Conservation (phyloP, 108 stramenopile genomes). For the Skeletonema marinoi region DNA sequence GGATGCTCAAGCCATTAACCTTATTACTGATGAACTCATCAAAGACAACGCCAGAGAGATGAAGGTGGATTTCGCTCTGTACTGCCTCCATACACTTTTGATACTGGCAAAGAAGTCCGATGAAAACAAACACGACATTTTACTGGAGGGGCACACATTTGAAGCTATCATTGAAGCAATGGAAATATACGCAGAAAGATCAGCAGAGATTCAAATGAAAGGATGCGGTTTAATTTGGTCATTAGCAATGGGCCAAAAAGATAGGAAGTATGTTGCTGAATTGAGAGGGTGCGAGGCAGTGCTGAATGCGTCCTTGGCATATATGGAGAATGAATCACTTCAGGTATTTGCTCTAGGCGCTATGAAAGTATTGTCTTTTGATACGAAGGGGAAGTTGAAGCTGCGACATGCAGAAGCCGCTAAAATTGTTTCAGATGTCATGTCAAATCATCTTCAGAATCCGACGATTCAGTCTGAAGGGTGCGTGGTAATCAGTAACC, state of each 20-base stretch:
- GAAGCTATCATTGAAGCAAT: slow-evolving; percentile 54
- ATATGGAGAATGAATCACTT: slow-evolving; percentile 15
- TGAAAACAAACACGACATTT: slow-evolving; percentile 27
- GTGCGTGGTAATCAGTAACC: slow-evolving; percentile 38
- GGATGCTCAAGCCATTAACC: slow-evolving; percentile 28
- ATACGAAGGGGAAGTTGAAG: slow-evolving; percentile 22
- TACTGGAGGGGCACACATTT: slow-evolving; percentile 27
- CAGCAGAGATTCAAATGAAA: slow-evolving; percentile 25
- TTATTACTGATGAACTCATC: slow-evolving; percentile 28
- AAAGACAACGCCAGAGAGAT: slow-evolving; percentile 15
- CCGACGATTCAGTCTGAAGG: slow-evolving; percentile 41
- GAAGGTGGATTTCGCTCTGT: slow-evolving; percentile 26
- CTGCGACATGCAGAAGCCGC: slow-evolving; percentile 8
- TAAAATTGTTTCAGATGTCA: slow-evolving; percentile 24
- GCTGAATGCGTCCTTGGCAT: slow-evolving; percentile 22
- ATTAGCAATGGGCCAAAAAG: slow-evolving; percentile 26
- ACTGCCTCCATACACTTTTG: slow-evolving; percentile 35
- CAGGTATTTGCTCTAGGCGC: slow-evolving; percentile 39
- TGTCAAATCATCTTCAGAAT: slow-evolving; percentile 22
- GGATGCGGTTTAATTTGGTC: slow-evolving; percentile 40
- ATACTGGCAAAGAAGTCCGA: slow-evolving; percentile 36
- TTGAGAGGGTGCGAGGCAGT: slow-evolving; percentile 37
- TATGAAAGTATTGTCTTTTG: slow-evolving; percentile 34
- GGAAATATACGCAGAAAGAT: slow-evolving; percentile 22
- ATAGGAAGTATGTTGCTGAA: slow-evolving; percentile 30